Evolutionary conservation across 331 rosid species (phyloP).

Genomic region (Dryas integrifolia): DNA sequence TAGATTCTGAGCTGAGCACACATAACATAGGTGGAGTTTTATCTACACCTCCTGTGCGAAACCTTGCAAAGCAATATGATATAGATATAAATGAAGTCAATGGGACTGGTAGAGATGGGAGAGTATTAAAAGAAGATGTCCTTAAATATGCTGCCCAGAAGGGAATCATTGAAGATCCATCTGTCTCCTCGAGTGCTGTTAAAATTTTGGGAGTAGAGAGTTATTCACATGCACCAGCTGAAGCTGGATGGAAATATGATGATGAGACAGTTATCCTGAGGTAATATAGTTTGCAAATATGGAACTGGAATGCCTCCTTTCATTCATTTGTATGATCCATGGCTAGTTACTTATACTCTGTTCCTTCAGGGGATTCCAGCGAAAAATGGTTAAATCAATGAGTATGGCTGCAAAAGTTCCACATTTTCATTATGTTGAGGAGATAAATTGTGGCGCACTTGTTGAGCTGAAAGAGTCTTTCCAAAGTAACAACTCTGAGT

Average conservation of each 20-base stretch:
- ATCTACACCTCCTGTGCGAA: slow-evolving; percentile 79
- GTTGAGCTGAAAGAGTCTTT: slow-evolving; percentile 70
- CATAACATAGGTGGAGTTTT: slow-evolving; percentile 43
- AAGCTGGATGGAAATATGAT: slow-evolving; percentile 34
- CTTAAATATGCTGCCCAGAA: slow-evolving; percentile 53
- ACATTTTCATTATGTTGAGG: slow-evolving; percentile 86
- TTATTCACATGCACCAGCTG: slow-evolving; percentile 29
- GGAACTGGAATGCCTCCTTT: slow-evolving; percentile 4
- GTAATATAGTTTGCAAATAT: slow-evolving; percentile 40
- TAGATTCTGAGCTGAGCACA: slow-evolving; percentile 33
- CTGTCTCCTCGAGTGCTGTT: slow-evolving; percentile 36
- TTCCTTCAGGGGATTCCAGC: slow-evolving; percentile 75
- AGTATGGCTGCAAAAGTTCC: slow-evolving; percentile 83
- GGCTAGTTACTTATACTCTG: slow-evolving; percentile 10
- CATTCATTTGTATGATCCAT: slow-evolving; percentile 11
- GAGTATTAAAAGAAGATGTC: slow-evolving; percentile 72
- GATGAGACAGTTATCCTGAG: slow-evolving; percentile 65
- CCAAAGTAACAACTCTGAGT: slow-evolving; percentile 61
- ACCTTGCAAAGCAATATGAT: slow-evolving; percentile 71
- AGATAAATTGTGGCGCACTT: slow-evolving; percentile 69
- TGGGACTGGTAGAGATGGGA: slow-evolving; percentile 83
- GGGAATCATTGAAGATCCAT: slow-evolving; percentile 46
- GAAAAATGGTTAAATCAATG: slow-evolving; percentile 85
- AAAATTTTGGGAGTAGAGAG: slow-evolving; percentile 33
- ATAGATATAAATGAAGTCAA: slow-evolving; percentile 61